phyloP scores from a whole-genome alignment of 2,329 filamentous ascomycete genomes.

The Nothophaeocryptopus gaeumannii region DNA sequence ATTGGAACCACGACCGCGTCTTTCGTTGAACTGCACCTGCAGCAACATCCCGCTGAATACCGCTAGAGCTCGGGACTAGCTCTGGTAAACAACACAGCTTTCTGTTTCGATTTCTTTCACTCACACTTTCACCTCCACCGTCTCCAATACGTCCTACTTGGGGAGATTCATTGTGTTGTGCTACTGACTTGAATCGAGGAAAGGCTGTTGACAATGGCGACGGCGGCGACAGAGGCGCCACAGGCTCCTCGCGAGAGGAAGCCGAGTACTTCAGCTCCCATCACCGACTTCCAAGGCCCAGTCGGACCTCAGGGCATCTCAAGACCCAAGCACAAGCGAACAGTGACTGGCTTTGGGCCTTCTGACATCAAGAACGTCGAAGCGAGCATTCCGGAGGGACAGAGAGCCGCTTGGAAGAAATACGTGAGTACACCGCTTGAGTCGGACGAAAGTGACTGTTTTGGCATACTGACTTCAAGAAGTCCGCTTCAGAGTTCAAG shows the following conservation, averaged over 20 bases:
- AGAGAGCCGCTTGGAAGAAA: constrained; percentile 73
- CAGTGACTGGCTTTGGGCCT: constrained; percentile 89
- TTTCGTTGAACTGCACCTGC: too few species aligned
- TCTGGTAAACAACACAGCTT: constrained; percentile 4
- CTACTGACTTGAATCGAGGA: too few species aligned
- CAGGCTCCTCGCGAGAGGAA: constrained; percentile 64
- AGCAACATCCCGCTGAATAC: too few species aligned
- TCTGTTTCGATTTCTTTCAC: neutral
- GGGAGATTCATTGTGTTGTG: too few species aligned
- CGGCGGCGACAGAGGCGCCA: constrained; percentile 27
- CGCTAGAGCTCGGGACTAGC: constrained; percentile 3
- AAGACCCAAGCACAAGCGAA: constrained; percentile 94
- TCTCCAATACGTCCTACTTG: neutral
- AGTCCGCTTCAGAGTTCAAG: constrained; percentile 67
- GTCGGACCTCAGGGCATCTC: constrained; percentile 77
- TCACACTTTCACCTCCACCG: neutral
- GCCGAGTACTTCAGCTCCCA: constrained; percentile 76
- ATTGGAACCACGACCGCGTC: neutral
- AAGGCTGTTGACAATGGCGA: neutral
- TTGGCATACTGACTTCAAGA: constrained; percentile 12
- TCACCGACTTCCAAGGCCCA: constrained; percentile 80
- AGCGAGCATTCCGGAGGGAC: constrained; percentile 82
- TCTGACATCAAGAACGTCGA: constrained; percentile 92
- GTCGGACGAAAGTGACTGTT: neutral
- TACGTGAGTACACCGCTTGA: constrained; percentile 45